phyloP scores from a whole-genome alignment of 2,329 filamentous ascomycete genomes.

The Hypoxylon sp. region DNA sequence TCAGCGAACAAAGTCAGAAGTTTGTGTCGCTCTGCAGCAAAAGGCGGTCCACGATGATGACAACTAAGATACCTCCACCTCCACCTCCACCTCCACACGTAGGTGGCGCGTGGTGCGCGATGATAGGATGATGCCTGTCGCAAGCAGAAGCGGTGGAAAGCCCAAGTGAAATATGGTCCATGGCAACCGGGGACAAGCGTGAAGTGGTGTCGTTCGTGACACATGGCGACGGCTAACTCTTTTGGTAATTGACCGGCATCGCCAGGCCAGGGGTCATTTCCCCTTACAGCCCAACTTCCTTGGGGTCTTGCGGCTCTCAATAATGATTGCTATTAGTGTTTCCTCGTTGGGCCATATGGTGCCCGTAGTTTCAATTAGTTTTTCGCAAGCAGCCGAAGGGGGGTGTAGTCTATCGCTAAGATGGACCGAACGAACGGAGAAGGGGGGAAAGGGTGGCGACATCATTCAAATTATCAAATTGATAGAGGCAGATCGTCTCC shows the following conservation, averaged over 20 bases:
- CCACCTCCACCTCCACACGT: constrained; percentile 12
- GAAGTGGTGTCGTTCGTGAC: constrained; percentile 35
- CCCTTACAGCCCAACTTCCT: neutral
- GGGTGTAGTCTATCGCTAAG: neutral
- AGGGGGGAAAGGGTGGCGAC: constrained; percentile 4
- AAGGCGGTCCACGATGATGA: constrained; percentile 17
- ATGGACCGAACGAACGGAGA: neutral
- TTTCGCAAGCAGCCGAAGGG: constrained; percentile 18
- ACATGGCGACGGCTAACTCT: constrained; percentile 25
- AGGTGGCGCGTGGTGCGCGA: constrained; percentile 30
- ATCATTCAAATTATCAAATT: constrained; percentile 22
- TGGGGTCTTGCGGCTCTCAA: constrained; percentile 14
- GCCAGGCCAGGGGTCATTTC: constrained; percentile 5
- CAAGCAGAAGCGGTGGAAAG: constrained; percentile 9
- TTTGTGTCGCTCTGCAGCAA: constrained; percentile 31
- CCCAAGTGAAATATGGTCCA: constrained; percentile 2
- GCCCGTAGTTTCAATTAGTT: constrained; percentile 19
- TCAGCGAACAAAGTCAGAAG: no score
- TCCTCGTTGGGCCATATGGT: constrained; percentile 26
- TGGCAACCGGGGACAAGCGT: constrained; percentile 29
- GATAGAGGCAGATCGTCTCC: constrained; percentile 35
- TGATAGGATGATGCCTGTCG: constrained; percentile 29
- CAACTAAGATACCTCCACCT: constrained; percentile 7
- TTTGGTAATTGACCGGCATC: constrained; percentile 8
- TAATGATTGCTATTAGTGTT: constrained; percentile 24